These are phyloP conservation scores for Balakata baccata DNA, from an alignment of 345 rosid genomes.

Conservation along the genomic window DNA sequence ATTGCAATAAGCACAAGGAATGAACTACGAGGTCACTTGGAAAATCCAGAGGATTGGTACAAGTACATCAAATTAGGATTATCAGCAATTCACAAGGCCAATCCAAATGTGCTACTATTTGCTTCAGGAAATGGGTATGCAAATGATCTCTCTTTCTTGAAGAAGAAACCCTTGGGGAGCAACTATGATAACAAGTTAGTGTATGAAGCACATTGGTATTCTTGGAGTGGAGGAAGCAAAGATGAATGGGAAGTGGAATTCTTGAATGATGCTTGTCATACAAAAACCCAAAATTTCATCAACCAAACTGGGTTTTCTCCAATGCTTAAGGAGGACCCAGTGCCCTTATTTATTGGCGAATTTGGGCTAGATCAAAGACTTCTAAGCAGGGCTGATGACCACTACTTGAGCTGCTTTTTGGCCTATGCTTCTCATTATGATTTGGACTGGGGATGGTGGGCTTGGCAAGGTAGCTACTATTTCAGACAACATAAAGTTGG, in stretches of 20 bases:
- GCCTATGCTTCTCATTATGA: constrained; percentile 5
- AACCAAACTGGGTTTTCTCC: constrained; percentile 9
- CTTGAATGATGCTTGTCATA: constrained; percentile 10
- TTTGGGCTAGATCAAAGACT: constrained; percentile 14
- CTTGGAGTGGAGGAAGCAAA: not conserved
- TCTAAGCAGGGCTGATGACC: not conserved
- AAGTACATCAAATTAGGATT: constrained; percentile 7
- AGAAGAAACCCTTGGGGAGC: not conserved
- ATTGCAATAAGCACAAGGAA: constrained; percentile 18
- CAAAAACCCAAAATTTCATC: not conserved
- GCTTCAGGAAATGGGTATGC: constrained; percentile 13
- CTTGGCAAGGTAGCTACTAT: constrained; percentile 22
- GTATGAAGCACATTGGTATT: constrained; percentile 19
- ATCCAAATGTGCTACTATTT: constrained; percentile 17
- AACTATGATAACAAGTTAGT: constrained; percentile 18
- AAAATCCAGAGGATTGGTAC: constrained; percentile 10
- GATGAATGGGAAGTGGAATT: not conserved
- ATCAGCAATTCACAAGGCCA: constrained; percentile 14
- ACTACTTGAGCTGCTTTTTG: constrained; percentile 12
- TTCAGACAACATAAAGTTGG: constrained; percentile 1
- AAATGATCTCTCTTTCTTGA: constrained; percentile 6
- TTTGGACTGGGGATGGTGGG: constrained; percentile 22
- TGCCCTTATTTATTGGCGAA: constrained; percentile 23
- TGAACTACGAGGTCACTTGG: constrained; percentile 16
- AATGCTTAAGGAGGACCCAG: constrained; percentile 4